Conservation (phyloP, 1,139 yeast species). For the Groenewaldozyma sp. region DNA sequence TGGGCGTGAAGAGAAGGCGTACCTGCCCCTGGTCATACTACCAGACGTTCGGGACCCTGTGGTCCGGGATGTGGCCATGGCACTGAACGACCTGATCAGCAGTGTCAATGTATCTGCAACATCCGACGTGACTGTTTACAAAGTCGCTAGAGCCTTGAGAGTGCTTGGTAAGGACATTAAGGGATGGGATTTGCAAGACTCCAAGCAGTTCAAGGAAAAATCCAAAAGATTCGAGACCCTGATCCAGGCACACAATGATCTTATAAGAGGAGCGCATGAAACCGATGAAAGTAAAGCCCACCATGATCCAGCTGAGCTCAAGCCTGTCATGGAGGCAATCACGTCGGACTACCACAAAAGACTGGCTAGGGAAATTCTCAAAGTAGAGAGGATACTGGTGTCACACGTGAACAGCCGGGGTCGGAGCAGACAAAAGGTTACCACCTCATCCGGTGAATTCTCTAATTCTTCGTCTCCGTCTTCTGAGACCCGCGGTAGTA, state of each 20-base stretch:
- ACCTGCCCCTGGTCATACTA: conserved; percentile 22
- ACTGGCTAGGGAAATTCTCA: conserved; percentile 15
- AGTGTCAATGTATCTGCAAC: conserved; percentile 23
- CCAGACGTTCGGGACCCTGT: conserved; percentile 22
- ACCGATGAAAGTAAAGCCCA: not conserved
- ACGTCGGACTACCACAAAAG: conserved; percentile 11
- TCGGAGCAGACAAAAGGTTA: not conserved
- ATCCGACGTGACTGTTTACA: conserved; percentile 17
- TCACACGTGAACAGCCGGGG: conserved; percentile 15
- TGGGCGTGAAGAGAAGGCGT: conserved; percentile 18
- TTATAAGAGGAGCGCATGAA: conserved; percentile 3
- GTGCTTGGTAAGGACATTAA: conserved; percentile 15
- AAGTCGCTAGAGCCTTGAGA: conserved; percentile 15
- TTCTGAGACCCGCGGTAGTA: not conserved
- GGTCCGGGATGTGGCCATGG: conserved; percentile 20
- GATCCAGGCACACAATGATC: conserved; percentile 9
- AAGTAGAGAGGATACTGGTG: conserved; percentile 17
- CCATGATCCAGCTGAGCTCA: not conserved
- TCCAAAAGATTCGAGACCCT: conserved; percentile 15
- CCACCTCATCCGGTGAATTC: not conserved
- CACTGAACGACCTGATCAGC: conserved; percentile 24
- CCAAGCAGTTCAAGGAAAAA: conserved; percentile 16
- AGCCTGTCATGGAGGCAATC: not conserved
- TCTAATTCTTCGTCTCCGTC: not conserved
- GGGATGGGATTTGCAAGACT: conserved; percentile 13